Evolutionary conservation across 306 rosid genomes (phyloP).

Genomic region (Oemleria cerasiformis): DNA sequence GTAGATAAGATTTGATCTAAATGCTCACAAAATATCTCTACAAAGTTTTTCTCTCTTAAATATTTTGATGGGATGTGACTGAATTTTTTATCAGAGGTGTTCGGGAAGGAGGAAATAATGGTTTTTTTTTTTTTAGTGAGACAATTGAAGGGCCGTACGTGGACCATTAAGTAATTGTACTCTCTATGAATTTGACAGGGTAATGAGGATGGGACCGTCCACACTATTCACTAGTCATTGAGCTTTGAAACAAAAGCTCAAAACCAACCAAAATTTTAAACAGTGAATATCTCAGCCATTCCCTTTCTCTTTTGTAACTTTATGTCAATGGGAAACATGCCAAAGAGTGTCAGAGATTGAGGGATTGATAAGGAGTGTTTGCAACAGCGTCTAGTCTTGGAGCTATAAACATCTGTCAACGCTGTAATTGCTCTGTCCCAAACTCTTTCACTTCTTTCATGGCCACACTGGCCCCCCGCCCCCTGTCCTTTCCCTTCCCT

Average conservation of each 20-base stretch:
- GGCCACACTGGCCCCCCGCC: neutral
- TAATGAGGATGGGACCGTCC: neutral
- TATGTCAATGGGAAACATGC: neutral
- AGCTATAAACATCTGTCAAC: constrained; percentile 42
- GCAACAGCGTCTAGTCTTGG: constrained; percentile 17
- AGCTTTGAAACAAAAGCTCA: neutral
- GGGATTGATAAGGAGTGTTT: neutral
- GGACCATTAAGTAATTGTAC: neutral
- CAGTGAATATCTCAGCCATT: too few species aligned
- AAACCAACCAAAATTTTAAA: neutral
- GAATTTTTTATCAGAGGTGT: too few species aligned
- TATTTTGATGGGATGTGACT: neutral
- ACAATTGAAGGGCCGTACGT: neutral
- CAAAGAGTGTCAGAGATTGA: neutral
- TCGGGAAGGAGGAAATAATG: too few species aligned
- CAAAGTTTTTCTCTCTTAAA: too few species aligned
- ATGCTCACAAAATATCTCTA: too few species aligned
- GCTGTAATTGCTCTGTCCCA: constrained; percentile 31
- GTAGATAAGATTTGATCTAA: too few species aligned
- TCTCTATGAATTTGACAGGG: neutral
- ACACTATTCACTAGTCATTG: neutral
- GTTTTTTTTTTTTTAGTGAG: too few species aligned
- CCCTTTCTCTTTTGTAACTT: too few species aligned
- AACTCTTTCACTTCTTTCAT: constrained; percentile 25
- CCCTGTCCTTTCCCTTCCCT: neutral